These are phyloP conservation scores for Phytophthora colocasiae DNA, from an alignment of 352 stramenopile species.

Conservation along the genomic window DNA sequence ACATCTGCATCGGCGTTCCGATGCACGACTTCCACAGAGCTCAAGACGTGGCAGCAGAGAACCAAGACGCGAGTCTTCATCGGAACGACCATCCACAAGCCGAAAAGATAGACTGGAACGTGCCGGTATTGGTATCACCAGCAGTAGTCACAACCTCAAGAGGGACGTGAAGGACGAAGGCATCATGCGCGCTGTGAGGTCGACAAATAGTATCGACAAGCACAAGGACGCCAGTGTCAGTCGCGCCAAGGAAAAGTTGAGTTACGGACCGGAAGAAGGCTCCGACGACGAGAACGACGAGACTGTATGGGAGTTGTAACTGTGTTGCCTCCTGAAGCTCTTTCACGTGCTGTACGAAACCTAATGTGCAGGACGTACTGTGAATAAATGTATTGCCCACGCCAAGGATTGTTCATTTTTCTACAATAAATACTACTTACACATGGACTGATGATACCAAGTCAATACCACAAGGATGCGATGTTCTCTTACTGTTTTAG, in stretches of 20 bases:
- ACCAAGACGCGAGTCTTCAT: constrained; percentile 21
- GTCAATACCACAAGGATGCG: constrained; percentile 18
- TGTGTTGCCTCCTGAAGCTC: not conserved
- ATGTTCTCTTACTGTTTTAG: constrained; percentile 14
- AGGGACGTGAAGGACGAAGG: constrained; percentile 23
- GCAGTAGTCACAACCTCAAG: constrained; percentile 30
- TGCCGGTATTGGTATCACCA: constrained; percentile 24
- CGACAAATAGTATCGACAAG: constrained; percentile 28
- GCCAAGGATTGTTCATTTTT: constrained; percentile 10
- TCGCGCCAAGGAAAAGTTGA: constrained; percentile 28
- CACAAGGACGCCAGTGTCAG: not conserved
- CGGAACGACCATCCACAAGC: constrained; percentile 9
- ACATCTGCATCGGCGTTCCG: constrained; percentile 23
- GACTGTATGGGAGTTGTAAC: constrained; percentile 46
- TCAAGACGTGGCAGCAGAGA: constrained; percentile 26
- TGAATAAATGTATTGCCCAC: constrained; percentile 23
- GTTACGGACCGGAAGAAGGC: constrained; percentile 21
- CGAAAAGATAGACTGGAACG: constrained; percentile 33
- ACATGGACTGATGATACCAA: constrained; percentile 4
- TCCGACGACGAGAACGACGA: constrained; percentile 32
- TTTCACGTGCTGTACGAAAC: constrained; percentile 13
- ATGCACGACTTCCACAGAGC: constrained; percentile 13
- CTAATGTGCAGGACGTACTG: constrained; percentile 2
- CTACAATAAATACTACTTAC: constrained; percentile 23
- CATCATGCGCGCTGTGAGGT: constrained; percentile 29